phyloP scores from a whole-genome alignment of 2,329 filamentous ascomycete species.

The Daldinia sp. region DNA sequence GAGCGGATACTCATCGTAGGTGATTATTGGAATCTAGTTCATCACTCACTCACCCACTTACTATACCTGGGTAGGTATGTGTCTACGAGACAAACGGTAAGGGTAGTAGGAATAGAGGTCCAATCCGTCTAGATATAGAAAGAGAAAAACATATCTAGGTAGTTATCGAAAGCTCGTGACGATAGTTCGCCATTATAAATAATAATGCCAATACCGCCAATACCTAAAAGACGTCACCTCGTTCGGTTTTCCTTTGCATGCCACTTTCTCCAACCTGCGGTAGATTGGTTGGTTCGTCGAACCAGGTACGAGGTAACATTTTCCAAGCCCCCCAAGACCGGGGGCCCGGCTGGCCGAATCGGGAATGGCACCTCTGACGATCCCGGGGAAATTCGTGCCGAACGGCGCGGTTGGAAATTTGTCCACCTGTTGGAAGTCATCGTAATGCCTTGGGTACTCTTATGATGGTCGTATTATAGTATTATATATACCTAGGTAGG shows the following conservation, averaged over 20 bases:
- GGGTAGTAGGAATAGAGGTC: too few species aligned
- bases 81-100: too few species aligned
- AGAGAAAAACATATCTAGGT: too few species aligned
- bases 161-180: too few species aligned
- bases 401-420: conserved; percentile 19
- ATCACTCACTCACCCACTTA: too few species aligned
- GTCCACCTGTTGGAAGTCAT: conserved; percentile 36
- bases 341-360: conserved; percentile 15
- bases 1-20: conserved; percentile 30
- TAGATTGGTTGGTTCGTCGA: neutral
- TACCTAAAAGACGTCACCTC: conserved; percentile 22
- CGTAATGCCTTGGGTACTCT: neutral
- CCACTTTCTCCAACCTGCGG: conserved; percentile 10
- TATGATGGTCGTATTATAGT: conserved; percentile 6
- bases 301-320: conserved; percentile 41
- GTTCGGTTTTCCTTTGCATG: neutral
- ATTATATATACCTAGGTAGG: neutral
- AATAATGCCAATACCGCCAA: conserved; percentile 8
- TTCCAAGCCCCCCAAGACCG: conserved; percentile 25
- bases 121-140: too few species aligned
- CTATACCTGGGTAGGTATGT: too few species aligned
- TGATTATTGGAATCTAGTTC: neutral
- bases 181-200: conserved; percentile 22
- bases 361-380: conserved; percentile 31
- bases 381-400: conserved; percentile 39